Evolutionary conservation across 148 eudicot species (phyloP).

Genomic region (Rhododendron mucronatum): DNA sequence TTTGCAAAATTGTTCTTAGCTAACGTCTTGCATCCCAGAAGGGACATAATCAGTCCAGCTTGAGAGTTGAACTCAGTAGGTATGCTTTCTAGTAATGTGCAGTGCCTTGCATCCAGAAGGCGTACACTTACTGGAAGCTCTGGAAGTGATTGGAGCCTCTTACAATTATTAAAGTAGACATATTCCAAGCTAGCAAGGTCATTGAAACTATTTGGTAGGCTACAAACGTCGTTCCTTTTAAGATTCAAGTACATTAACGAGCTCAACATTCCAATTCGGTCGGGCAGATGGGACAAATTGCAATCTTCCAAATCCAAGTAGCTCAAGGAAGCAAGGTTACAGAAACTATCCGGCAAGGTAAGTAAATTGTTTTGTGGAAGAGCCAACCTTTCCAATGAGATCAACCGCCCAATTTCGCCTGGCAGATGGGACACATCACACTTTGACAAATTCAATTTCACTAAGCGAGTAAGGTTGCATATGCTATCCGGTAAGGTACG

Average conservation of each 20-base stretch:
- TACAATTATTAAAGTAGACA: too few relatives aligned
- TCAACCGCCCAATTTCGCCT: too few relatives aligned
- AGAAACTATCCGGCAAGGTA: too few relatives aligned
- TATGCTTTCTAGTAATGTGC: not conserved
- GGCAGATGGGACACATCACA: not conserved
- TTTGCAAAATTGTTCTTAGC: not conserved
- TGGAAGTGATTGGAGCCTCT: too few relatives aligned
- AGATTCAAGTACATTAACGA: too few relatives aligned
- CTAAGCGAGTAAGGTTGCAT: not conserved
- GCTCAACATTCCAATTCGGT: not conserved
- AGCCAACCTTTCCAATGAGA: too few relatives aligned
- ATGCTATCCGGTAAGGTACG: not conserved
- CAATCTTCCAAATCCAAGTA: not conserved
- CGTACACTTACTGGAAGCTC: too few relatives aligned
- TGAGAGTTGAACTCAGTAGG: not conserved
- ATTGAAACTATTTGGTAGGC: not conserved
- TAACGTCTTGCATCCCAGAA: not conserved
- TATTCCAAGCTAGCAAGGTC: not conserved
- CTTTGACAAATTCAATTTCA: fast-evolving
- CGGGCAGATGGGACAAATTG: not conserved
- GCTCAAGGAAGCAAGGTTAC: too few relatives aligned
- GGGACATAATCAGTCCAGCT: not conserved
- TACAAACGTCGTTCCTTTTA: too few relatives aligned
- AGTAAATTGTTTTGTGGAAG: too few relatives aligned
- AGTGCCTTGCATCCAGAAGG: too few relatives aligned